Percentiles rank a stretch among this genome's conserved stretches.
phyloP scores from a whole-genome alignment of 352 stramenopile species.

The Globisporangium polare region DNA sequence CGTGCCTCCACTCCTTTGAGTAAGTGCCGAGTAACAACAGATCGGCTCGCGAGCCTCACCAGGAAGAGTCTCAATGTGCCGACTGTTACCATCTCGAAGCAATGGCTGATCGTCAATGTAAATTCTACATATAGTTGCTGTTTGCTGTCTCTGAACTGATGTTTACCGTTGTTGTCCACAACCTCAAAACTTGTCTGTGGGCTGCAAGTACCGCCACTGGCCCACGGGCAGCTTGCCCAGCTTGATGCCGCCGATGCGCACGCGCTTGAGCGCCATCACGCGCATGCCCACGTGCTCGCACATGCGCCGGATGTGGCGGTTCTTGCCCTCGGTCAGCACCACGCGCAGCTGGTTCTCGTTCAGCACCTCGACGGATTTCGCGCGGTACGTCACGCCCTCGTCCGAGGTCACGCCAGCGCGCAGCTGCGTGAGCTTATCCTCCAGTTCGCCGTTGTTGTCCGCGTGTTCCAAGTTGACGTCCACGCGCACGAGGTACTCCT shows the following conservation, averaged over 20 bases:
- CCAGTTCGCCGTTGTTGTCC: slow-evolving; percentile 35
- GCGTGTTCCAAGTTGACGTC: slow-evolving; percentile 51
- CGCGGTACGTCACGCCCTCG: slow-evolving; percentile 62
- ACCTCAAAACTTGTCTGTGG: slow-evolving; percentile 45
- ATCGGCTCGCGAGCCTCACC: not conserved
- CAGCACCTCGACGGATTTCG: slow-evolving; percentile 74
- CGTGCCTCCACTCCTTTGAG: slow-evolving; percentile 46
- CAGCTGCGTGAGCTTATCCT: slow-evolving; percentile 57
- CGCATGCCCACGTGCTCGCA: slow-evolving; percentile 88
- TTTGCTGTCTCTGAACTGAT: not conserved
- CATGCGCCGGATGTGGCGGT: slow-evolving; percentile 97
- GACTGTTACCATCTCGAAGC: not conserved
- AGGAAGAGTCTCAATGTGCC: not conserved
- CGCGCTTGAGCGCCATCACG: slow-evolving; percentile 89
- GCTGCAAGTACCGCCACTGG: slow-evolving; percentile 80
- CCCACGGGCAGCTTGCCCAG: slow-evolving; percentile 66
- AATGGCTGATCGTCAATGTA: not conserved
- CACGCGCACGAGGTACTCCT: slow-evolving; percentile 84
- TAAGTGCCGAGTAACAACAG: not conserved
- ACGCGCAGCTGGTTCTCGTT: slow-evolving; percentile 85
- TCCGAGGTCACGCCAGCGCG: slow-evolving; percentile 50
- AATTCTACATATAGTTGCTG: slow-evolving; percentile 1
- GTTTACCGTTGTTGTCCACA: not conserved
- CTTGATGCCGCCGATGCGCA: slow-evolving; percentile 88
- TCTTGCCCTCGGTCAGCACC: slow-evolving; percentile 92